Conservation (phyloP, 129 eudicot genomes). For the Chrysanthemum makinoi region DNA sequence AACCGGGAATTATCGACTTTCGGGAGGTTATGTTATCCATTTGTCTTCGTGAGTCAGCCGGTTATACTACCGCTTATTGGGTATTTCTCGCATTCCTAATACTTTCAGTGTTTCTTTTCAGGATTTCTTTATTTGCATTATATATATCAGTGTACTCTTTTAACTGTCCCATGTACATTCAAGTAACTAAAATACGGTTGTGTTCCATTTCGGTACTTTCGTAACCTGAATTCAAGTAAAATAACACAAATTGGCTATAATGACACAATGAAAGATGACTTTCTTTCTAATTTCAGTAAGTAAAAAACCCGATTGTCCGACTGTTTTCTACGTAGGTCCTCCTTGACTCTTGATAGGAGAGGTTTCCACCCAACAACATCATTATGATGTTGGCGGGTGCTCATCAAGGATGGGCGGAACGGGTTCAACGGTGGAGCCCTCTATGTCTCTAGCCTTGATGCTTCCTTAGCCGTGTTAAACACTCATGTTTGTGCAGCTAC, state of each 20-base stretch:
- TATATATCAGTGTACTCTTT: too few relatives aligned
- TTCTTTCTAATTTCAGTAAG: neutral
- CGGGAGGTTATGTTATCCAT: slow-evolving; percentile 73
- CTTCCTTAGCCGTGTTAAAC: slow-evolving; percentile 52
- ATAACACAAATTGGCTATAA: too few relatives aligned
- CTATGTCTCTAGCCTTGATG: slow-evolving; percentile 39
- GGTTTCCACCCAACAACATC: slow-evolving; percentile 52
- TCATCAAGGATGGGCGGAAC: slow-evolving; percentile 62
- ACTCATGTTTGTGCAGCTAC: slow-evolving; percentile 62
- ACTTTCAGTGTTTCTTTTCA: neutral
- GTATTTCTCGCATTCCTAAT: slow-evolving; percentile 27
- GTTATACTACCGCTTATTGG: slow-evolving; percentile 69
- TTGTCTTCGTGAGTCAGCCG: slow-evolving; percentile 67
- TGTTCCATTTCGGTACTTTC: too few relatives aligned
- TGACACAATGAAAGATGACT: too few relatives aligned
- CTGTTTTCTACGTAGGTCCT: slow-evolving; percentile 40
- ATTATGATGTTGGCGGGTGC: slow-evolving; percentile 60
- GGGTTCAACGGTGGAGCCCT: slow-evolving; percentile 74
- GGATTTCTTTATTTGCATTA: too few relatives aligned
- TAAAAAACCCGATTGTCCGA: neutral
- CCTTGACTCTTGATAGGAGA: slow-evolving; percentile 32
- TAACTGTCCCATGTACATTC: too few relatives aligned
- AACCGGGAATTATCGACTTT: slow-evolving; percentile 60
- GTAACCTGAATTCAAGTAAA: too few relatives aligned
- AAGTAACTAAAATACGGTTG: too few relatives aligned